Evolutionary conservation across 345 rosid species (phyloP).

Genomic region (Rhizophora apiculata): DNA sequence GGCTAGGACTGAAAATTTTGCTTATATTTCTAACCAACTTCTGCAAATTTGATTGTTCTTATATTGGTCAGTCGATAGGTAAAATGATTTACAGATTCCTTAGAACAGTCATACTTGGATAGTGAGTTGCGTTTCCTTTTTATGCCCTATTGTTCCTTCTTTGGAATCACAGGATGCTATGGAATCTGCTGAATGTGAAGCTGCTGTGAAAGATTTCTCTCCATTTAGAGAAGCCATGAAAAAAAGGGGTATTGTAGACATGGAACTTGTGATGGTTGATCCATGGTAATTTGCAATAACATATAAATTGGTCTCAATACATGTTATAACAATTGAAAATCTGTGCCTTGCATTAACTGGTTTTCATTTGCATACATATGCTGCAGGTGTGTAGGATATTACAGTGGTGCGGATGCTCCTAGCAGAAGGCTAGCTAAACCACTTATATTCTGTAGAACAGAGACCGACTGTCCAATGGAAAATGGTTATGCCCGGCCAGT

Average conservation of each 20-base stretch:
- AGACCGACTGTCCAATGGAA: slow-evolving; percentile 94
- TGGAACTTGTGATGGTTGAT: slow-evolving; percentile 94
- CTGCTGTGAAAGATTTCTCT: slow-evolving; percentile 72
- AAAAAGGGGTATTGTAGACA: slow-evolving; percentile 87
- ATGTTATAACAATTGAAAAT: slow-evolving; percentile 6
- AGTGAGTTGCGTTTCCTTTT: not conserved
- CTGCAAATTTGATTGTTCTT: too few relatives aligned
- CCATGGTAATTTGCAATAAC: slow-evolving; percentile 54
- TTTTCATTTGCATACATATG: slow-evolving; percentile 10
- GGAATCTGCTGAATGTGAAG: slow-evolving; percentile 94
- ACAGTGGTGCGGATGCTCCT: slow-evolving; percentile 79
- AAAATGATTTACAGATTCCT: too few relatives aligned
- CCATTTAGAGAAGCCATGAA: slow-evolving; percentile 83
- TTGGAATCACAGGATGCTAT: slow-evolving; percentile 56
- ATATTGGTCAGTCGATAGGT: too few relatives aligned
- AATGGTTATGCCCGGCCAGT: slow-evolving; percentile 97
- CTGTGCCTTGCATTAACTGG: slow-evolving; percentile 3
- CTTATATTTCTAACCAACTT: not conserved
- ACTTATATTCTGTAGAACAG: slow-evolving; percentile 85
- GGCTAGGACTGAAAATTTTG: not conserved
- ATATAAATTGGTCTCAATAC: not conserved
- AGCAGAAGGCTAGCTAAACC: slow-evolving; percentile 86
- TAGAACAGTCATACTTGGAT: not conserved
- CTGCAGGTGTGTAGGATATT: slow-evolving; percentile 79
- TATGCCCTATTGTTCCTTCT: slow-evolving; percentile 4